These are phyloP conservation scores for Fusarium sp. DNA, from an alignment of 2,329 filamentous ascomycete species.

Conservation along the genomic window DNA sequence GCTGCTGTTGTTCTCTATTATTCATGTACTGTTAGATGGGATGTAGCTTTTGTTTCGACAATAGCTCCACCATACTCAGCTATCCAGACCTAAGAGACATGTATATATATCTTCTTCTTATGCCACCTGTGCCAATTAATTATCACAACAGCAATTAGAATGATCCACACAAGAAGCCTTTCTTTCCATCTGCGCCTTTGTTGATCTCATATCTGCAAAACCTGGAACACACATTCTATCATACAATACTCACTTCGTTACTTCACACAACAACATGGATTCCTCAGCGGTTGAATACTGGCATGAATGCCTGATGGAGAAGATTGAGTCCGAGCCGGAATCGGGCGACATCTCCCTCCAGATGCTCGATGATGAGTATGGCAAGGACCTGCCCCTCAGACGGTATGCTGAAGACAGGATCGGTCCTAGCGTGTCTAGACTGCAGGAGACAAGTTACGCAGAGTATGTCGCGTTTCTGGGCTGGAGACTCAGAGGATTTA, in stretches of 20 bases:
- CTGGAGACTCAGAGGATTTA: background rate
- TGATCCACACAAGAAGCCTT: background rate
- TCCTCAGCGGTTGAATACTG: background rate
- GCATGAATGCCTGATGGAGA: background rate
- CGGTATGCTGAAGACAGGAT: background rate
- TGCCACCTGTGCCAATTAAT: accelerated
- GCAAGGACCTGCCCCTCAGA: background rate
- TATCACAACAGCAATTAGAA: accelerated
- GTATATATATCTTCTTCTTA: background rate
- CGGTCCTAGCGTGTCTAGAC: background rate
- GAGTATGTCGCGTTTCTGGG: background rate
- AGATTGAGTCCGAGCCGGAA: background rate
- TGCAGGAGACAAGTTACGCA: background rate
- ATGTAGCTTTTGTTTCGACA: background rate
- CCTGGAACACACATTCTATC: background rate
- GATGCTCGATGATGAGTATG: background rate
- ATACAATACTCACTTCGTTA: background rate
- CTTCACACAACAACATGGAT: background rate
- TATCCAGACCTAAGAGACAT: background rate
- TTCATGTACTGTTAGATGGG: background rate
- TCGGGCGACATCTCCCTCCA: background rate
- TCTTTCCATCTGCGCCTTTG: background rate
- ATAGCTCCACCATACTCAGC: background rate
- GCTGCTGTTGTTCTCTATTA: background rate
- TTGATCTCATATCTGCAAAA: background rate